These are phyloP conservation scores for Hygrophorus russula DNA, from an alignment of 768 basidiomycete genomes.

Conservation along the genomic window DNA sequence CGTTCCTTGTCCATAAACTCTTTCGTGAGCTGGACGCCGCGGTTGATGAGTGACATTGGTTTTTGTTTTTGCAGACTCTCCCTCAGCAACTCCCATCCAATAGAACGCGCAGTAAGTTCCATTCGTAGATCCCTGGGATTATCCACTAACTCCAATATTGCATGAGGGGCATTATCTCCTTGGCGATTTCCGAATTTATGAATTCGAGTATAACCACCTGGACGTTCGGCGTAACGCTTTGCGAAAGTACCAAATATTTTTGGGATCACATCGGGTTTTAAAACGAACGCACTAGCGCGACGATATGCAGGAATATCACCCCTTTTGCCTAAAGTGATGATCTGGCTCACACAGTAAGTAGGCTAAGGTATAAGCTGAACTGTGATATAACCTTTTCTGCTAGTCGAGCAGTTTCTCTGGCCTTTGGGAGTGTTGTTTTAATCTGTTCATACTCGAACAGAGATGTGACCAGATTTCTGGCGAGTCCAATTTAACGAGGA, in stretches of 20 bases:
- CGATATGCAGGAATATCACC: constrained; percentile 60
- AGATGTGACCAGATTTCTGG: constrained; percentile 87
- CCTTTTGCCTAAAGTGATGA: constrained; percentile 89
- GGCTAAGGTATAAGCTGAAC: neutral
- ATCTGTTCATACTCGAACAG: constrained; percentile 93
- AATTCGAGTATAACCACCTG: constrained; percentile 93
- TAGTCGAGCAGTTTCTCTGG: constrained; percentile 80
- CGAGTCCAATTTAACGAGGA: constrained; percentile 7
- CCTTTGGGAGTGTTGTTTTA: constrained; percentile 91
- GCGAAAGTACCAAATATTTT: constrained; percentile 79
- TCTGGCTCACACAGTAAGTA: constrained; percentile 28
- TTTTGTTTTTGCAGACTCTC: constrained; percentile 36
- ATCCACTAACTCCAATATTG: constrained; percentile 92
- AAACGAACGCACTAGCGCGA: constrained; percentile 69
- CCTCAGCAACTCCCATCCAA: constrained; percentile 74
- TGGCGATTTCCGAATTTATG: constrained; percentile 81
- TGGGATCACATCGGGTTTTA: constrained; percentile 59
- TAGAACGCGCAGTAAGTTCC: constrained; percentile 79
- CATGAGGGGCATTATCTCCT: constrained; percentile 90
- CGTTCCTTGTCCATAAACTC: constrained; percentile 40
- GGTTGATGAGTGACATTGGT: constrained; percentile 37
- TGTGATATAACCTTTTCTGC: constrained; percentile 72
- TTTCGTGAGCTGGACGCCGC: constrained; percentile 33
- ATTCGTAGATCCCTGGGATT: constrained; percentile 80
- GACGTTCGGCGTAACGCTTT: constrained; percentile 65